Base-by-base conservation (phyloP, 352 stramenopile genomes). In the Phytophthora sp. region DNA sequence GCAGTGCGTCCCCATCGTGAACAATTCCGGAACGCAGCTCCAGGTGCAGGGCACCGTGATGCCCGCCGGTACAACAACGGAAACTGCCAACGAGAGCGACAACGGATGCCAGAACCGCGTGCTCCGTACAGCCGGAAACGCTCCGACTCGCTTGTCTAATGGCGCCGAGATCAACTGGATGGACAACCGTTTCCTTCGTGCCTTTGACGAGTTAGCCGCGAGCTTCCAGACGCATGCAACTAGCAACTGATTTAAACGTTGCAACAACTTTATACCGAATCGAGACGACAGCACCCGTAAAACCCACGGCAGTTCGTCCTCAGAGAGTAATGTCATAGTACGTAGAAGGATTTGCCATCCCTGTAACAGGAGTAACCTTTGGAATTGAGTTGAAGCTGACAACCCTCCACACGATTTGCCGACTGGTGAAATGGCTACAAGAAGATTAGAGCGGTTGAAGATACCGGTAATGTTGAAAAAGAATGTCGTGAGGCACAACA, bases 1-100 rank as follows among this genome's bases (percentile, higher is more conserved):
- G 66, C 71, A 79, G 54, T 79, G 71, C 39, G 66, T 73, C 18
- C 71, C 54, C 24, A 42, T 78, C 23, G n/a, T 60, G 31, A 78
- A 75, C 57, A 63, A 51, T 57, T 69, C 56, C 3, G 68, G 68
- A 8, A 27, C 20, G 5, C 47, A 59, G 55, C 45, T 23, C 18
- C 42, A 57, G n/a, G 41, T 57, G 21, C 52, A 63, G 18, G 63
- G 56, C 24, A 70, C 69, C 1, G 63, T 73, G 38, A 27, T 4
- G 16, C 66, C 61, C 16, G 59, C 59, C 27, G 53, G 50, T n/a
- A 52, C 57, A 5, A 36, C 52, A 27, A 42, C 51, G 15, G 9
- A 64, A 3, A 66, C 33, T 18, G 54, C 39, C 9, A 61, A n/a
- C 26, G 58, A 65, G 7, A 65, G 36, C 16, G 46, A 60, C 29